Percentiles rank a stretch among this genome's conserved stretches.
These are phyloP conservation scores for Monosporozyma aquatica DNA, from an alignment of 805 yeast species.

Conservation along the genomic window DNA sequence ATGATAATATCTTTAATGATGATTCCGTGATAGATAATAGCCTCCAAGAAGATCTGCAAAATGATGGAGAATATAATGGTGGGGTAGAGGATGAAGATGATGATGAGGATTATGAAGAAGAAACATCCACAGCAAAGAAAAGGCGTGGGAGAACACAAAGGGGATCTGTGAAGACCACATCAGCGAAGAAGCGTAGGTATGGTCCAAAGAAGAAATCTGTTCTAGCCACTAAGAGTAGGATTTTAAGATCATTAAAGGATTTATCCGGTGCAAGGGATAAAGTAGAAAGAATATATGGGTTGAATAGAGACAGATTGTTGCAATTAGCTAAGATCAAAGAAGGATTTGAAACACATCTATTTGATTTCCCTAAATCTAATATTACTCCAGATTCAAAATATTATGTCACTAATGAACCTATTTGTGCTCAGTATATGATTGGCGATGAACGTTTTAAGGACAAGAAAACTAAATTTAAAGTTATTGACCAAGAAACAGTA, in stretches of 20 bases:
- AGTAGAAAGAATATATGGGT: conserved; percentile 41
- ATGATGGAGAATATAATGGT: neutral
- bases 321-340: conserved; percentile 37
- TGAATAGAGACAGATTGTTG: conserved; percentile 36
- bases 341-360: conserved; percentile 42
- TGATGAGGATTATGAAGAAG: neutral
- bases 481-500: conserved; percentile 20
- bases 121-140: neutral
- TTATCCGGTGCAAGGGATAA: conserved; percentile 36
- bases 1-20: conserved; percentile 12
- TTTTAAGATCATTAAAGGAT: conserved; percentile 25
- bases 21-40: conserved; percentile 6
- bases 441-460: conserved; percentile 2
- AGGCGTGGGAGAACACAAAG: neutral
- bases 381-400: conserved; percentile 20
- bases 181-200: neutral
- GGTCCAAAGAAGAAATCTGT: conserved; percentile 7
- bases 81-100: no score
- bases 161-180: neutral
- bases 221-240: conserved; percentile 16
- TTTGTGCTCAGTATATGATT: conserved; percentile 7
- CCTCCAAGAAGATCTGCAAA: conserved; percentile 5
- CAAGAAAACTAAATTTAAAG: conserved; percentile 10
- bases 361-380: conserved; percentile 33
- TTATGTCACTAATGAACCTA: conserved; percentile 7